phyloP scores from a whole-genome alignment of 192 early-diverging fungal species.

The Backusella psychrophila region DNA sequence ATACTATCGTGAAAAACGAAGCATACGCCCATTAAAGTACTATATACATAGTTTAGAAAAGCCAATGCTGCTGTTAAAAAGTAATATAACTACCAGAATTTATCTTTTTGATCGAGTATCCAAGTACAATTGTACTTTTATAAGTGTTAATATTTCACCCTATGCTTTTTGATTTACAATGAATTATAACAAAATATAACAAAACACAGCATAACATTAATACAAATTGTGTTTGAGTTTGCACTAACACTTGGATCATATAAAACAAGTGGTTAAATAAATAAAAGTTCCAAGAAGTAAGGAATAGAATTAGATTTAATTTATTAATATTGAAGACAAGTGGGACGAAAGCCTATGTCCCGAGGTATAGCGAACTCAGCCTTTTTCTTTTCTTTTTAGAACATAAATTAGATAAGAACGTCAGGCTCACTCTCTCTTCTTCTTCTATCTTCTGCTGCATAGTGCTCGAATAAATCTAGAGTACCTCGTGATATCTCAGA shows the following conservation, averaged over 20 bases:
- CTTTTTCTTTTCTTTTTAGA: not conserved
- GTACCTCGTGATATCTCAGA: not conserved
- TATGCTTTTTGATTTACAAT: too few relatives aligned
- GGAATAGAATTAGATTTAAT: not conserved
- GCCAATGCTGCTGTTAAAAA: too few relatives aligned
- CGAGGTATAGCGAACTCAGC: not conserved
- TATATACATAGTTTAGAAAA: not conserved
- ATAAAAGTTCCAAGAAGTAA: too few relatives aligned
- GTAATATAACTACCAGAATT: too few relatives aligned
- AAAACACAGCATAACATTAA: too few relatives aligned
- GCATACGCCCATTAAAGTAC: not conserved
- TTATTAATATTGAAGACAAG: not conserved
- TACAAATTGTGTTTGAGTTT: too few relatives aligned
- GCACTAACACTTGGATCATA: too few relatives aligned
- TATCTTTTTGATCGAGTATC: too few relatives aligned
- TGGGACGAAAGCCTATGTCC: not conserved
- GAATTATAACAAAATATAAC: too few relatives aligned
- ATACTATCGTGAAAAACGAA: not conserved
- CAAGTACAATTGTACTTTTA: not conserved
- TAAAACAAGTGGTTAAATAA: too few relatives aligned
- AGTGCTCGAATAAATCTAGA: not conserved
- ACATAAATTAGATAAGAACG: not conserved
- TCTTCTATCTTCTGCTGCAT: constrained; percentile 1
- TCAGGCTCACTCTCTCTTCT: not conserved
- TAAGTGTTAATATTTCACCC: too few relatives aligned